A percentile compares a stretch with the other conserved stretches of the same genome.
phyloP scores from a whole-genome alignment of 2,329 filamentous ascomycete species.

The Aspergillus calidoustus region DNA sequence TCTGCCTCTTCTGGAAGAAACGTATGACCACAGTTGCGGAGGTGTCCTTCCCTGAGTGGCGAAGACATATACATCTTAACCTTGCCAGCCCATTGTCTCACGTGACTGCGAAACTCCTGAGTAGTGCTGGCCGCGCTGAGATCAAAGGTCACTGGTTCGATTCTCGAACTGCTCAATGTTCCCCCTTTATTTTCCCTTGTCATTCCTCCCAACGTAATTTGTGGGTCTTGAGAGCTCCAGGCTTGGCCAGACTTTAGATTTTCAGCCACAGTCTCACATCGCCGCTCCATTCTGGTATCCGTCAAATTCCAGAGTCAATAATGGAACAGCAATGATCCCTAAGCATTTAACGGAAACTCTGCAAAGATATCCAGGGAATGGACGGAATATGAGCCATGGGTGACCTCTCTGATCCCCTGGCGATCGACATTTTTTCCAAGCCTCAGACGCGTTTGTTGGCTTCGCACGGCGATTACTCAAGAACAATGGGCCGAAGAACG shows the following conservation, averaged over 20 bases:
- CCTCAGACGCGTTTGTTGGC: not conserved
- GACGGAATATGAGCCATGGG: not conserved
- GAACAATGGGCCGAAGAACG: not conserved
- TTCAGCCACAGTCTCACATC: not conserved
- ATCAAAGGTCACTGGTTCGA: not conserved
- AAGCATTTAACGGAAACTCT: not conserved
- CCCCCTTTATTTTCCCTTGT: not conserved
- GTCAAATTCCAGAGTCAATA: not conserved
- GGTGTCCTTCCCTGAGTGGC: too few relatives aligned
- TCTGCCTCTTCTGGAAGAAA: too few relatives aligned
- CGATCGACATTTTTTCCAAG: conserved; percentile 5
- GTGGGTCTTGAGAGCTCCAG: not conserved
- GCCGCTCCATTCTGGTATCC: not conserved
- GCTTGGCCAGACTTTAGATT: not conserved
- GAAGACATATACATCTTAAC: not conserved
- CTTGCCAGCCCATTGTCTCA: not conserved
- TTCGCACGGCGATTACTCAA: not conserved
- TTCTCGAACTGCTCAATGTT: not conserved
- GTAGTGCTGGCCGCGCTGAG: not conserved
- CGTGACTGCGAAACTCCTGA: not conserved
- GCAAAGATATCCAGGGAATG: not conserved
- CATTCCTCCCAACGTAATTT: not conserved
- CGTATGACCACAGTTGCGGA: too few relatives aligned
- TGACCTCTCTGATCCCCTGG: not conserved
- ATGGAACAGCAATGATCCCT: not conserved